Percentiles rank a stretch among this genome's conserved stretches.
Evolutionary conservation across 345 rosid genomes (phyloP).

Genomic region (Durio zibethinus): DNA sequence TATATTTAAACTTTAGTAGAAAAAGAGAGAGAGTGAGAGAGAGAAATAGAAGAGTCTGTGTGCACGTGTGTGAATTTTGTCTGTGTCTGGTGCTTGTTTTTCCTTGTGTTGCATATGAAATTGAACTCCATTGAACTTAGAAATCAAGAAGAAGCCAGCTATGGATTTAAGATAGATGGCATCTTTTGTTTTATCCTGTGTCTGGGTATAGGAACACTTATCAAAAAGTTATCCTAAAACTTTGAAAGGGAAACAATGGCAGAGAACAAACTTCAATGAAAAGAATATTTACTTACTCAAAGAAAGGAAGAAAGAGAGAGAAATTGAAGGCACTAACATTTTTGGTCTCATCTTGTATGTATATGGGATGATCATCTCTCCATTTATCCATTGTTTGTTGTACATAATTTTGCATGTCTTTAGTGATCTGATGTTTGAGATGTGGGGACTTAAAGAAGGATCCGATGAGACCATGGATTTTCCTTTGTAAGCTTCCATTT

Average conservation of each 20-base stretch:
- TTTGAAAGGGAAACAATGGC: too few species aligned
- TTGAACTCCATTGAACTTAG: too few species aligned
- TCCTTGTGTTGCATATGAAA: not conserved
- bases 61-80: not conserved
- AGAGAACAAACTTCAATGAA: slow-evolving; percentile 10
- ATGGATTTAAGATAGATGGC: too few species aligned
- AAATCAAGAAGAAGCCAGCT: too few species aligned
- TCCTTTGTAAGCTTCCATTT: slow-evolving; percentile 81
- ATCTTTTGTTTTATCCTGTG: too few species aligned
- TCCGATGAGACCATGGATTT: slow-evolving; percentile 77
- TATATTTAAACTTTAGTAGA: slow-evolving; percentile 21
- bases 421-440: slow-evolving; percentile 81
- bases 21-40: too few species aligned
- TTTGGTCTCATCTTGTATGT: slow-evolving; percentile 85
- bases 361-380: slow-evolving; percentile 57
- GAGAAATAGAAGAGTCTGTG: slow-evolving; percentile 4
- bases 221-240: too few species aligned
- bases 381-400: slow-evolving; percentile 70
- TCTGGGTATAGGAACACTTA: too few species aligned
- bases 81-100: not conserved
- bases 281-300: not conserved
- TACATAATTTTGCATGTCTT: slow-evolving; percentile 71
- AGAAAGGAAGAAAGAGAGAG: not conserved
- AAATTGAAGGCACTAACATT: slow-evolving; percentile 41
- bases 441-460: slow-evolving; percentile 78